Percentiles rank a stretch among this genome's conserved stretches.
phyloP scores from a whole-genome alignment of 805 yeast species.

The Teunomyces funiuensis region DNA sequence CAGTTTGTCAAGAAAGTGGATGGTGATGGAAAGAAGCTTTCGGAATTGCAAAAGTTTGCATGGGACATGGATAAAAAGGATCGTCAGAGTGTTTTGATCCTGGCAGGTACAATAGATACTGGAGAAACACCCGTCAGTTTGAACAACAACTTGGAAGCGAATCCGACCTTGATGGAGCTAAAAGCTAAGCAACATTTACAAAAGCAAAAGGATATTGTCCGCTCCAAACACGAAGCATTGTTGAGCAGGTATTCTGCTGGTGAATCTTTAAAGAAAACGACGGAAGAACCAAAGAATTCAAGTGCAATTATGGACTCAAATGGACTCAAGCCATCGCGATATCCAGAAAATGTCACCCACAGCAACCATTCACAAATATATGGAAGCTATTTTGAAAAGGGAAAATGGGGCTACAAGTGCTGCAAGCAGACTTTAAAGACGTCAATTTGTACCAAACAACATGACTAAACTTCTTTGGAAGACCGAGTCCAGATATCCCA shows the following conservation, averaged over 20 bases:
- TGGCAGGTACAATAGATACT: slow-evolving; percentile 1
- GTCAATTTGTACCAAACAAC: slow-evolving; percentile 26
- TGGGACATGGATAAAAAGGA: slow-evolving; percentile 29
- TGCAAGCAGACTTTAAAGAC: slow-evolving; percentile 34
- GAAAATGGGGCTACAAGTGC: slow-evolving; percentile 47
- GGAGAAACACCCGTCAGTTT: slow-evolving; percentile 20
- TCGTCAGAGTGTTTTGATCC: slow-evolving; percentile 10
- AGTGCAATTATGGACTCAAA: slow-evolving; percentile 3
- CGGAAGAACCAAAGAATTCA: not conserved
- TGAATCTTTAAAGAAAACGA: slow-evolving; percentile 1
- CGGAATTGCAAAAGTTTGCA: slow-evolving; percentile 32
- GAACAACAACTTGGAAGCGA: slow-evolving; percentile 34
- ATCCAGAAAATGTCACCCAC: slow-evolving; percentile 35
- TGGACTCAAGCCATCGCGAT: slow-evolving; percentile 20
- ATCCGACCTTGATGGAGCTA: slow-evolving; percentile 37
- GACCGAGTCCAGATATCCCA: slow-evolving; percentile 21
- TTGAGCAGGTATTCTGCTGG: slow-evolving; percentile 18
- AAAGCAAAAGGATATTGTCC: slow-evolving; percentile 14
- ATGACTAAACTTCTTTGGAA: not conserved
- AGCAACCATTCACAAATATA: slow-evolving; percentile 42
- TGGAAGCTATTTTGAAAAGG: slow-evolving; percentile 45
- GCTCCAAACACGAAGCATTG: slow-evolving; percentile 15
- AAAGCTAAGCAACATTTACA: slow-evolving; percentile 21
- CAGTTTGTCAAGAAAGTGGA: slow-evolving; percentile 54
- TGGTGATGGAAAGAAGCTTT: slow-evolving; percentile 34